Conservation (phyloP, 495 filamentous ascomycete genomes). For the Daldinia concentrica region DNA sequence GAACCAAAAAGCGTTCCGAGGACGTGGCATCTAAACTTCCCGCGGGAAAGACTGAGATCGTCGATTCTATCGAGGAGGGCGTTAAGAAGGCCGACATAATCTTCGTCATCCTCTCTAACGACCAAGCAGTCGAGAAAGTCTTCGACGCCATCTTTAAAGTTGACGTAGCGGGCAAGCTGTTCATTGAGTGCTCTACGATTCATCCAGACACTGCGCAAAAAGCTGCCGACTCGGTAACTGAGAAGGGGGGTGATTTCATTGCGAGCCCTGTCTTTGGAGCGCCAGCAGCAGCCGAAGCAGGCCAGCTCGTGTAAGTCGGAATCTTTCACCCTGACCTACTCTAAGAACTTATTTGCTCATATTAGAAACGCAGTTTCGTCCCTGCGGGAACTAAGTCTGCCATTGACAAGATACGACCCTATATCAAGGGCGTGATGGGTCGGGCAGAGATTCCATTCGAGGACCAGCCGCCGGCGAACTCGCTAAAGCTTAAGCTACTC, state of each 20-base stretch:
- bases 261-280: slow-evolving; percentile 86
- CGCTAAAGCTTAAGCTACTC: slow-evolving; percentile 77
- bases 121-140: slow-evolving; percentile 70
- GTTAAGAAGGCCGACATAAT: slow-evolving; percentile 76
- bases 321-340: neutral
- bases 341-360: slow-evolving; percentile 12
- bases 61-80: slow-evolving; percentile 69
- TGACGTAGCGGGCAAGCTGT: slow-evolving; percentile 71
- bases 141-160: slow-evolving; percentile 63
- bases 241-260: slow-evolving; percentile 74
- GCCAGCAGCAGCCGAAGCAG: slow-evolving; percentile 78
- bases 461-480: slow-evolving; percentile 65
- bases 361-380: slow-evolving; percentile 62
- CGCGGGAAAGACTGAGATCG: slow-evolving; percentile 67
- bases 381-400: slow-evolving; percentile 71
- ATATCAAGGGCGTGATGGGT: slow-evolving; percentile 80
- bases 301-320: slow-evolving; percentile 63
- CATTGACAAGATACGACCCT: slow-evolving; percentile 74
- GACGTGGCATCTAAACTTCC: slow-evolving; percentile 65
- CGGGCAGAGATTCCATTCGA: slow-evolving; percentile 75
- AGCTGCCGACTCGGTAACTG: slow-evolving; percentile 63
- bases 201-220: slow-evolving; percentile 81
- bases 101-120: slow-evolving; percentile 85
- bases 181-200: slow-evolving; percentile 89
- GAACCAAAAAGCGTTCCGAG: slow-evolving; percentile 67